Conservation (phyloP, 441 rosid genomes). For the Eruca vesicaria region DNA sequence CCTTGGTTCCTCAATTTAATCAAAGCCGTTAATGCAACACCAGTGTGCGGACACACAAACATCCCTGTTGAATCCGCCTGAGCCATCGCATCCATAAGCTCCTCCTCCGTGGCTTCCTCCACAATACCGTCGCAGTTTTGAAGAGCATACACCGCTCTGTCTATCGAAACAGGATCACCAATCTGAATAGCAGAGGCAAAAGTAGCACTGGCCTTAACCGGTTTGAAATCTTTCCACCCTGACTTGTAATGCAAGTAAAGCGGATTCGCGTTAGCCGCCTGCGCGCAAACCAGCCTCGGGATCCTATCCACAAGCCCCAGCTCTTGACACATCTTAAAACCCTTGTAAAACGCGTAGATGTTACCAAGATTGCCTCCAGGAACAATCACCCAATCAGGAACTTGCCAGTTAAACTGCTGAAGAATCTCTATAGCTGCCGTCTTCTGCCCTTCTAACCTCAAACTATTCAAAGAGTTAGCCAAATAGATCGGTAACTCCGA, state of each 20-base stretch:
- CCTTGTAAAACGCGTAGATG: conserved; percentile 62
- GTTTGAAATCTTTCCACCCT: conserved; percentile 43
- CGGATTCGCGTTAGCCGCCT: conserved; percentile 63
- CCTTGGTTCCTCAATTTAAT: conserved; percentile 50
- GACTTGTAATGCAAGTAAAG: conserved; percentile 53
- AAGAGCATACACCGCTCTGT: conserved; percentile 53
- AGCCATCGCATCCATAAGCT: conserved; percentile 62
- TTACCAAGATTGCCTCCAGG: conserved; percentile 63
- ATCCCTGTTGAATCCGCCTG: conserved; percentile 63
- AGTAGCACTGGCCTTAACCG: conserved; percentile 40
- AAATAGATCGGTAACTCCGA: conserved; percentile 52
- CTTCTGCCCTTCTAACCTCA: conserved; percentile 60
- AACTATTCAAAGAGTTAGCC: conserved; percentile 54
- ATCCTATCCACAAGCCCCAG: conserved; percentile 50
- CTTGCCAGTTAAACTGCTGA: conserved; percentile 62
- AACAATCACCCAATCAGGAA: conserved; percentile 63
- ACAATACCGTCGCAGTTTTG: conserved; percentile 50
- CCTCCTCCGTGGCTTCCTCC: conserved; percentile 63
- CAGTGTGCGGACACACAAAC: conserved; percentile 67
- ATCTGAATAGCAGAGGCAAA: conserved; percentile 52
- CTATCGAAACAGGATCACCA: conserved; percentile 54
- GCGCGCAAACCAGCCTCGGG: conserved; percentile 61
- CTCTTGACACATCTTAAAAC: conserved; percentile 60
- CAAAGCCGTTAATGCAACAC: conserved; percentile 59
- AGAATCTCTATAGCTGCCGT: conserved; percentile 59